These are phyloP conservation scores for Penicillium hordei DNA, from an alignment of 2,329 filamentous ascomycete genomes.

Conservation along the genomic window DNA sequence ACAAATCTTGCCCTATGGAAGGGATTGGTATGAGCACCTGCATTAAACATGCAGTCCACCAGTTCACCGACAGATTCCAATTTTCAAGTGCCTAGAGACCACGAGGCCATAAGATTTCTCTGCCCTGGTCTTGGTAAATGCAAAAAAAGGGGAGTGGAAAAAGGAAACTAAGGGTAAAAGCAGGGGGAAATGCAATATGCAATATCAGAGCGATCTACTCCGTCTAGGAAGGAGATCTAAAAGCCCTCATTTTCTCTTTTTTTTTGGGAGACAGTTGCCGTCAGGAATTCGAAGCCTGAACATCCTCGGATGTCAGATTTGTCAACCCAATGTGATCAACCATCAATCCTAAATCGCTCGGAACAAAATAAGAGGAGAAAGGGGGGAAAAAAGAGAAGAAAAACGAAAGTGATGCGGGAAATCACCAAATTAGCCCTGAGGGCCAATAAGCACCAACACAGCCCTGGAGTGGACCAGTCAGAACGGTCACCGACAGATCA, in stretches of 20 bases:
- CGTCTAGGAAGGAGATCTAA: neutral
- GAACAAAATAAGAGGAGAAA: neutral
- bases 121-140: neutral
- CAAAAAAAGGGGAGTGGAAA: neutral
- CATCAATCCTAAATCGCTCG: neutral
- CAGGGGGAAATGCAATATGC: slow-evolving; percentile 3
- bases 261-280: neutral
- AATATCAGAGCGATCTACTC: neutral
- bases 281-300: neutral
- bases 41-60: neutral
- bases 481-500: slow-evolving; percentile 3
- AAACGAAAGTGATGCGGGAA: neutral
- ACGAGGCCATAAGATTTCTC: neutral
- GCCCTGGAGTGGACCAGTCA: neutral
- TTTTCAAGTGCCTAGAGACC: slow-evolving; percentile 1
- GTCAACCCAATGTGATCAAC: neutral
- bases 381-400: neutral
- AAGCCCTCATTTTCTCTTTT: neutral
- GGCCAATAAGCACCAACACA: slow-evolving; percentile 1
- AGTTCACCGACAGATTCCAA: slow-evolving; percentile 4
- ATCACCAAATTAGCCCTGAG: neutral
- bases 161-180: slow-evolving; percentile 2
- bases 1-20: neutral
- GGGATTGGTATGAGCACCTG: neutral
- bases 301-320: neutral